Base-by-base conservation (phyloP, 2,329 filamentous ascomycete species). In the Aschersonia sp. region DNA sequence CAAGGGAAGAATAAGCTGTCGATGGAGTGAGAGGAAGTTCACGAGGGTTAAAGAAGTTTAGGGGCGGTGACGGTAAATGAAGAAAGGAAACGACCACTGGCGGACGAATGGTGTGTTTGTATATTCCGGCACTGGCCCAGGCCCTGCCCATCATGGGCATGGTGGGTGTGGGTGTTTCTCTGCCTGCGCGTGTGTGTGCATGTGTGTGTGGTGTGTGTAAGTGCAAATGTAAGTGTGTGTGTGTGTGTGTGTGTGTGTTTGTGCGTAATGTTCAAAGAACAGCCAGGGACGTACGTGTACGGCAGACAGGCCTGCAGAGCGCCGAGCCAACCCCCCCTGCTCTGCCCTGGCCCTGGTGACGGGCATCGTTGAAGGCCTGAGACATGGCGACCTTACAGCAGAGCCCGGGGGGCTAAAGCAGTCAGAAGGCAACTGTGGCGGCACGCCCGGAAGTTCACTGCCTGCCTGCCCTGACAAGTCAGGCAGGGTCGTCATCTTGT, bases 41-140 rank as follows among this genome's bases (percentile, higher is more conserved):
- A 45, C 51, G 50, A 52, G 52, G 53, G 56, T 50, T 51, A 40
- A 41, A 42, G 30, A 44, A 40, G 29, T 45, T 46, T 56, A 60
- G 59, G 60, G 61, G 61, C 52, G 60, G 58, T 55, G 52, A 56
- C 60, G 60, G 61, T 61, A 64, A 55, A 63, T 60, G 60, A 64
- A 64, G 60, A 61, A 59, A 58, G 56, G 56, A 43, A 44, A 46
- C n/a, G 49, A 43, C 44, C 43, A 50, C 45, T 43, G 40, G 47
- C 44, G 44, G 43, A 31, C 28, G 32, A 44, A 9, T 12, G 31
- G 9, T 38, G 5, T 45, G 57, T 53, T 50, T 54, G 54, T 54
- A 54, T 51, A 29, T 45, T 29, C 51, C 44, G 48, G 47, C 45
- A 47, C 30, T 50, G 47, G 51, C 41, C 50, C 40, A 47, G 47